Conservation (phyloP, 2,329 filamentous ascomycete species). For the Penicillium sclerotigenum region DNA sequence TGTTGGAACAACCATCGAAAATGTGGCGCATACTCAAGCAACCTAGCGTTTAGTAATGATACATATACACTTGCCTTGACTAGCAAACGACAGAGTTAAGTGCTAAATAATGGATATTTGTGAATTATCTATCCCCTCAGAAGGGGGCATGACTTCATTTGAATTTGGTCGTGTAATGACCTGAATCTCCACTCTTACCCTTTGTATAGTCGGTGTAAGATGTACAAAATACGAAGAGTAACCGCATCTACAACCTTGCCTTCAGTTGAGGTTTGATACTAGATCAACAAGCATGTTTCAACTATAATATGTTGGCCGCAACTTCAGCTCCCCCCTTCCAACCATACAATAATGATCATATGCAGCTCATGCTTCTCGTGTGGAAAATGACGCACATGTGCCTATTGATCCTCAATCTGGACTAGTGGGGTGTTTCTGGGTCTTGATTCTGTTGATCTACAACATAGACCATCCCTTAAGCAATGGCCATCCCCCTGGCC, state of each 20-base stretch:
- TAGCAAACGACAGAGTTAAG: neutral
- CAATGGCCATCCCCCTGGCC: neutral
- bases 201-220: neutral
- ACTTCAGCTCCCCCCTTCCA: neutral
- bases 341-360: neutral
- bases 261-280: neutral
- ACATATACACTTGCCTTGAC: neutral
- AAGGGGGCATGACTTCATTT: neutral
- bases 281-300: neutral
- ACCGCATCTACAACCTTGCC: neutral
- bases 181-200: neutral
- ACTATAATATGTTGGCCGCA: neutral
- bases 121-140: neutral
- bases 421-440: neutral
- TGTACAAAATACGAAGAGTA: neutral
- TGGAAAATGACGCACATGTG: neutral
- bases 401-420: neutral
- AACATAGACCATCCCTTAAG: no score
- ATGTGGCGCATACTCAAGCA: neutral
- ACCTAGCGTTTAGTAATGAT: neutral
- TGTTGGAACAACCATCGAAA: neutral
- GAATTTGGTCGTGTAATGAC: neutral
- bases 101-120: neutral
- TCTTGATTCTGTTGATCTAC: neutral
- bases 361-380: neutral